Conservation (phyloP, 1,284 basidiomycete genomes). For the Rhodofomes roseus region DNA sequence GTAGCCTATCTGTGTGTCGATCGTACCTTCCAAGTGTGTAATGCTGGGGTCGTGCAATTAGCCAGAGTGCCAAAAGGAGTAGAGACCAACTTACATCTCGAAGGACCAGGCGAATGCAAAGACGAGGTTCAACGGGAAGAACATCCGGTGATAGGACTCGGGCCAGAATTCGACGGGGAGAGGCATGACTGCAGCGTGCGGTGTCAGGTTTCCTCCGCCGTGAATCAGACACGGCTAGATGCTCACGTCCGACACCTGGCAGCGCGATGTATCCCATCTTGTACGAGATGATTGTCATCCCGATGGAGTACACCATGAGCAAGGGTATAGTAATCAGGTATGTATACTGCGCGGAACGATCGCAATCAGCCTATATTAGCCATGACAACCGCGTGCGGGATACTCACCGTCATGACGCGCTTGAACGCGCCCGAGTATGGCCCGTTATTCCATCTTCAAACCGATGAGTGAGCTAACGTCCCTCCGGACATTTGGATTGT, state of each 20-base stretch:
- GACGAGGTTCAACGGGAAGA: slow-evolving; percentile 59
- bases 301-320: slow-evolving; percentile 53
- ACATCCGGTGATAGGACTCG: slow-evolving; percentile 36
- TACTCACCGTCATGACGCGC: slow-evolving; percentile 73
- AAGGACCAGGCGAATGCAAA: slow-evolving; percentile 65
- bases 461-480: background rate
- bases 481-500: background rate
- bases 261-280: slow-evolving; percentile 52
- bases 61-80: background rate
- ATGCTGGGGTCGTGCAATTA: slow-evolving; percentile 41
- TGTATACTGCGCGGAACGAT: slow-evolving; percentile 49
- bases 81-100: slow-evolving; percentile 55
- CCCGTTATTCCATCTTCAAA: slow-evolving; percentile 61
- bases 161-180: slow-evolving; percentile 61
- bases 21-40: slow-evolving; percentile 70
- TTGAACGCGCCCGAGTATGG: slow-evolving; percentile 69
- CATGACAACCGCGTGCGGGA: background rate
- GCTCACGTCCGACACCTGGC: slow-evolving; percentile 49
- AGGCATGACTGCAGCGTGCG: slow-evolving; percentile 47
- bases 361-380: background rate
- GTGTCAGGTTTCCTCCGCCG: background rate
- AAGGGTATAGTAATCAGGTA: slow-evolving; percentile 64
- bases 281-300: slow-evolving; percentile 70
- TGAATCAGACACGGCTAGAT: too few species aligned
- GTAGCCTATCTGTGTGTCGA: background rate